These are phyloP conservation scores for Mollisiaceae sp. DNA, from an alignment of 2,329 filamentous ascomycete species.

Conservation along the genomic window DNA sequence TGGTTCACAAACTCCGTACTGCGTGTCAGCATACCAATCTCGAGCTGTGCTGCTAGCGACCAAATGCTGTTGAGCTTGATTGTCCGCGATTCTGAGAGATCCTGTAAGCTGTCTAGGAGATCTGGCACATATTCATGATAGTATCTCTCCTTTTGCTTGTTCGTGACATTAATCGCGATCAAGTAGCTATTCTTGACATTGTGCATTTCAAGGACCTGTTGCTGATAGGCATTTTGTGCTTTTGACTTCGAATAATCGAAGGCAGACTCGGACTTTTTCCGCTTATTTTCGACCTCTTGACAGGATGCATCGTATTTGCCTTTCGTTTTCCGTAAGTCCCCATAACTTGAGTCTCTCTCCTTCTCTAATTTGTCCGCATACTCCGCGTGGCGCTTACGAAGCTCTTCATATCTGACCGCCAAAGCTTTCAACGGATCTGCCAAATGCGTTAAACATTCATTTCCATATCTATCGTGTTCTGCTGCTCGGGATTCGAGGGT, in stretches of 20 bases:
- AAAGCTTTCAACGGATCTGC: conserved; percentile 85
- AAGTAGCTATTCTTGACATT: conserved; percentile 99
- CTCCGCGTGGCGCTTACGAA: conserved; percentile 88
- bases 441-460: conserved; percentile 77
- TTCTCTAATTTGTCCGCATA: conserved; percentile 88
- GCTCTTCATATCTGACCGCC: conserved; percentile 79
- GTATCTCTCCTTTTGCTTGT: conserved; percentile 96
- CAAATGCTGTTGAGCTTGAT: conserved; percentile 84
- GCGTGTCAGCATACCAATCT: conserved; percentile 76
- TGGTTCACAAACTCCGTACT: conserved; percentile 75
- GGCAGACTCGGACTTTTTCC: conserved; percentile 94
- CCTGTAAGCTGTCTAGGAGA: conserved; percentile 89
- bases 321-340: conserved; percentile 88
- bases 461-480: conserved; percentile 86
- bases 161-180: conserved; percentile 94
- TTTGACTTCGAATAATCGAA: conserved; percentile 87
- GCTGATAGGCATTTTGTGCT: conserved; percentile 88
- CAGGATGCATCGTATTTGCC: conserved; percentile 90
- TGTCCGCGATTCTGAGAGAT: conserved; percentile 88
- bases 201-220: conserved; percentile 93
- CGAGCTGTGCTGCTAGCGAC: conserved; percentile 79
- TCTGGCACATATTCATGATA: conserved; percentile 97
- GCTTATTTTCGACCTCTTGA: conserved; percentile 90
- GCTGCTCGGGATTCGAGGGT: conserved; percentile 86
- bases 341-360: conserved; percentile 84